Evolutionary conservation across 2,329 filamentous ascomycete species (phyloP).

Genomic region (Microsporum ferrugineum): DNA sequence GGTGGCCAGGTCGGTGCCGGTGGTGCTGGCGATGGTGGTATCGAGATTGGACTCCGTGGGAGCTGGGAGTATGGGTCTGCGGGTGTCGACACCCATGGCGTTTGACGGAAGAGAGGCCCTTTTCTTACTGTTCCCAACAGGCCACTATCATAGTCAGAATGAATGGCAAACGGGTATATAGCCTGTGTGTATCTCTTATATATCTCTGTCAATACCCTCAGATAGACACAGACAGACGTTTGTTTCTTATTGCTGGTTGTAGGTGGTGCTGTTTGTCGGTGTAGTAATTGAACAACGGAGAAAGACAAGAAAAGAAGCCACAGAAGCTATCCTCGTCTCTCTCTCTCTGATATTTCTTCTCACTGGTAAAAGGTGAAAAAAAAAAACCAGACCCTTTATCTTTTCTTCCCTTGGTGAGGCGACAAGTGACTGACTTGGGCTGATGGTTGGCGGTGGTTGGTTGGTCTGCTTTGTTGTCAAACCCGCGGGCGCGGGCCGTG

Average conservation of each 20-base stretch:
- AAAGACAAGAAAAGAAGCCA: not conserved
- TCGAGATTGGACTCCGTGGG: slow-evolving; percentile 40
- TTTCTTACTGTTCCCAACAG: slow-evolving; percentile 8
- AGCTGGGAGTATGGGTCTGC: slow-evolving; percentile 39
- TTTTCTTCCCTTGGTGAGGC: not conserved
- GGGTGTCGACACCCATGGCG: slow-evolving; percentile 40
- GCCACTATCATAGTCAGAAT: slow-evolving; percentile 27
- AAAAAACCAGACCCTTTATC: not conserved
- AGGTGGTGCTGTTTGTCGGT: not conserved
- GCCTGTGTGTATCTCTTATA: not conserved
- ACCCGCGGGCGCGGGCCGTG: not conserved
- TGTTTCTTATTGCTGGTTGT: not conserved
- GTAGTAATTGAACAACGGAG: not conserved
- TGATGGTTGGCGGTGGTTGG: not conserved
- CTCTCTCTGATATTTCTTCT: not conserved
- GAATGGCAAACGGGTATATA: not conserved
- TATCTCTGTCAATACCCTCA: too few relatives aligned
- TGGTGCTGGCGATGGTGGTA: slow-evolving; percentile 32
- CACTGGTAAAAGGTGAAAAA: not conserved
- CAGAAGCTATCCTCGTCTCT: not conserved
- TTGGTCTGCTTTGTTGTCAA: slow-evolving; percentile 2
- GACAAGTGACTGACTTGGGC: not conserved
- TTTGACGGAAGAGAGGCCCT: not conserved
- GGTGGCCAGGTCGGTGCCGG: slow-evolving; percentile 38
- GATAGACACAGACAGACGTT: not conserved